These are phyloP conservation scores for Limonomyces culmigenus DNA, from an alignment of 1,284 basidiomycete species.

Conservation along the genomic window DNA sequence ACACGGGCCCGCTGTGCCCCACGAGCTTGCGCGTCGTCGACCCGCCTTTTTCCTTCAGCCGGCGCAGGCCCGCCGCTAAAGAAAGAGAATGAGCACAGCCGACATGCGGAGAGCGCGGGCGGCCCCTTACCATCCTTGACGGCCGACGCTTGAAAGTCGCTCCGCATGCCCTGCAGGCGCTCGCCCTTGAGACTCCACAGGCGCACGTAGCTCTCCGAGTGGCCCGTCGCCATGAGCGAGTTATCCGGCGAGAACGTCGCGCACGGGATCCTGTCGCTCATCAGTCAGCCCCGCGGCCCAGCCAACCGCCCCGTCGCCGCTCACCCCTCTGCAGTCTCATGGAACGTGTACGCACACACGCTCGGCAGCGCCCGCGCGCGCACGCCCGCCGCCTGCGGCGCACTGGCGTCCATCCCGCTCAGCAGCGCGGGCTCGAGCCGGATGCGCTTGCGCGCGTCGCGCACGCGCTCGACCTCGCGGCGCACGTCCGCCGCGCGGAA, in stretches of 20 bases:
- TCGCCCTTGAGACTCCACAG: slow-evolving; percentile 94
- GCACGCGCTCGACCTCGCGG: slow-evolving; percentile 79
- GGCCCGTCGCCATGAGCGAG: slow-evolving; percentile 91
- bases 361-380: slow-evolving; percentile 64
- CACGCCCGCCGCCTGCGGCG: slow-evolving; percentile 36
- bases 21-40: slow-evolving; percentile 82
- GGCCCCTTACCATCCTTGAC: slow-evolving; percentile 63
- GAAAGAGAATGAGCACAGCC: slow-evolving; percentile 2
- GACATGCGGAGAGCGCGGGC: slow-evolving; percentile 4
- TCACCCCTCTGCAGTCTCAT: slow-evolving; percentile 83
- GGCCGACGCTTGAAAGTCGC: slow-evolving; percentile 52
- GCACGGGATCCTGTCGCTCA: slow-evolving; percentile 55
- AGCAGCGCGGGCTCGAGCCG: slow-evolving; percentile 63
- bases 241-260: slow-evolving; percentile 84
- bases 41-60: slow-evolving; percentile 64
- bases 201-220: slow-evolving; percentile 89
- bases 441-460: slow-evolving; percentile 84
- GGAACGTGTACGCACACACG: slow-evolving; percentile 84
- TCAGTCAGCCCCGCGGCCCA: slow-evolving; percentile 4
- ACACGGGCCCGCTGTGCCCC: slow-evolving; percentile 94
- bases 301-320: slow-evolving; percentile 12
- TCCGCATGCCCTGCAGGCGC: slow-evolving; percentile 62
- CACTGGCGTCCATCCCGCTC: slow-evolving; percentile 31
- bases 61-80: slow-evolving; percentile 42
- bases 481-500: slow-evolving; percentile 85